Percentiles rank a stretch among this genome's conserved stretches.
Evolutionary conservation across 208 protist genomes (phyloP).

Genomic region (Wallacemonas rigidus): DNA sequence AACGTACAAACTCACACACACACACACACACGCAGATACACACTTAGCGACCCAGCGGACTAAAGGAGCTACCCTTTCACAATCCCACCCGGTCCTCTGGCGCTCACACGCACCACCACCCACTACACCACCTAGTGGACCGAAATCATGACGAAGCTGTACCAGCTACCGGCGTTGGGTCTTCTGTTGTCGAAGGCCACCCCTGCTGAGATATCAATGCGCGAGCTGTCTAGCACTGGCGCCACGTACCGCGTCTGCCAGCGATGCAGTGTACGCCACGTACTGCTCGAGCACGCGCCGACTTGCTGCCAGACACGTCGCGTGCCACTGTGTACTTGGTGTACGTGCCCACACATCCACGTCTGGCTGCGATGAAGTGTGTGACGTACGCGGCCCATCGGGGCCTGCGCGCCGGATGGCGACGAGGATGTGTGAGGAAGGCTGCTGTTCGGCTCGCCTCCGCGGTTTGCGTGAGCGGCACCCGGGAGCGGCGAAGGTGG

Average conservation of each 20-base stretch:
- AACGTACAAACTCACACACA: neutral
- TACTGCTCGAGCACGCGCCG: neutral
- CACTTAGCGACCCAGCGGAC: neutral
- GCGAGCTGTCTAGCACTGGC: slow-evolving; percentile 31
- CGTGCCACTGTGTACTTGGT: neutral
- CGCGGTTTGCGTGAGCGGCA: no score
- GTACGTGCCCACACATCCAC: slow-evolving; percentile 5
- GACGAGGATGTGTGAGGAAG: neutral
- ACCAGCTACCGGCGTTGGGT: slow-evolving; percentile 23
- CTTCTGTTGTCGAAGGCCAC: slow-evolving; percentile 25
- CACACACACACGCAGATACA: neutral
- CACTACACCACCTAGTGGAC: slow-evolving; percentile 20
- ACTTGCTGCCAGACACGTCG: neutral
- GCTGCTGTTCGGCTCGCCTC: neutral
- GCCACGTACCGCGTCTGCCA: slow-evolving; percentile 29
- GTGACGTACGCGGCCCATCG: neutral
- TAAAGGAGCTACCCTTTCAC: no score
- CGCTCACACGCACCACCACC: neutral
- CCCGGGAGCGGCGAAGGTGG: no score
- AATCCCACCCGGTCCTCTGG: no score
- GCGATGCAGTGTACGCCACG: neutral
- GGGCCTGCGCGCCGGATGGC: no score
- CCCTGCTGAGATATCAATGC: slow-evolving; percentile 62
- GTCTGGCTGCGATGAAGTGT: neutral
- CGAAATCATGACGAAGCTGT: slow-evolving; percentile 54